phyloP scores from a whole-genome alignment of 2,329 filamentous ascomycete species.

The Ceratocystis ficicola region DNA sequence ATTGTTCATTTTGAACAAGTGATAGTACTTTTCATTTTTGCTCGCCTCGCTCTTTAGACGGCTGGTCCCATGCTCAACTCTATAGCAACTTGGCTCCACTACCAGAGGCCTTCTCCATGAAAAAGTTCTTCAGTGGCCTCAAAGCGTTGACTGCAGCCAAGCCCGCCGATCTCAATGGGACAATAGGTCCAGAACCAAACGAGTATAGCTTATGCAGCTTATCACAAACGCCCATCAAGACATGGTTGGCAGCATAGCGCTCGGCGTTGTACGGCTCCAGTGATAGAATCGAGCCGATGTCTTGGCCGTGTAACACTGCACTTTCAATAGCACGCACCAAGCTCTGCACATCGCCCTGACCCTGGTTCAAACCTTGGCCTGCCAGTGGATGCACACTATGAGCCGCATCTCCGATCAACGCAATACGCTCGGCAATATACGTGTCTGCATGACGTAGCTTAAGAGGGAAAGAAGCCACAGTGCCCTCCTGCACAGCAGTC shows the following conservation, averaged over 20 bases:
- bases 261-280: slow-evolving; percentile 72
- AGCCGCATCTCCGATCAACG: slow-evolving; percentile 84
- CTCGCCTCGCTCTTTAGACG: neutral
- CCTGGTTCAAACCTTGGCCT: slow-evolving; percentile 88
- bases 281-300: slow-evolving; percentile 66
- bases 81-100: slow-evolving; percentile 38
- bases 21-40: slow-evolving; percentile 9
- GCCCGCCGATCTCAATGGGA: slow-evolving; percentile 66
- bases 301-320: slow-evolving; percentile 71
- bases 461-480: slow-evolving; percentile 79
- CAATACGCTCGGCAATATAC: slow-evolving; percentile 81
- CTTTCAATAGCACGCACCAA: slow-evolving; percentile 63
- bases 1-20: slow-evolving; percentile 1
- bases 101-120: slow-evolving; percentile 64
- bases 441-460: slow-evolving; percentile 87
- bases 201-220: slow-evolving; percentile 88
- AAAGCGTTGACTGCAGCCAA: slow-evolving; percentile 63
- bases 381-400: slow-evolving; percentile 92
- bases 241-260: slow-evolving; percentile 70
- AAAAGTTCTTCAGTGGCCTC: slow-evolving; percentile 63
- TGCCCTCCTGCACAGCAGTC: slow-evolving; percentile 61
- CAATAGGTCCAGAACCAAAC: slow-evolving; percentile 64
- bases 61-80: neutral
- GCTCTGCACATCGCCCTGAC: slow-evolving; percentile 75
- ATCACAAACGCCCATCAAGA: slow-evolving; percentile 68